phyloP scores from a whole-genome alignment of 345 rosid species.

The Aquilaria sinensis region DNA sequence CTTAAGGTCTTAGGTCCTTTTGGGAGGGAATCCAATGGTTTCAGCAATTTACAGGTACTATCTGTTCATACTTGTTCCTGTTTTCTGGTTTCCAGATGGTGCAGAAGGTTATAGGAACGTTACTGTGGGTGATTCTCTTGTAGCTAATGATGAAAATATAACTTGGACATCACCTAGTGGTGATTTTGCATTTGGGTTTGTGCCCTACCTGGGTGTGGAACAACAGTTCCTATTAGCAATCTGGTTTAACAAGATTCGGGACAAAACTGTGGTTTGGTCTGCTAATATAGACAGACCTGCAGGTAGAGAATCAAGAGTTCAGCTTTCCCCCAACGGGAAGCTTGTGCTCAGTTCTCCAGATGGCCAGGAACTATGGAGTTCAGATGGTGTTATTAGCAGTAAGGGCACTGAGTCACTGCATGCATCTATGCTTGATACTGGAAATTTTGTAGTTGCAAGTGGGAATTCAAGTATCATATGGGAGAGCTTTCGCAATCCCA shows the following conservation, averaged over 20 bases:
- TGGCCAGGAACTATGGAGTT: slow-evolving; percentile 1
- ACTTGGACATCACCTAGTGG: slow-evolving; percentile 3
- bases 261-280: slow-evolving; percentile 8
- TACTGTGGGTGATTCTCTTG: not conserved
- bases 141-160: not conserved
- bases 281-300: slow-evolving; percentile 3
- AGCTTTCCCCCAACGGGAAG: not conserved
- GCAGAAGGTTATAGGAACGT: not conserved
- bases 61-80: too few relatives aligned
- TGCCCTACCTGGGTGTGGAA: not conserved
- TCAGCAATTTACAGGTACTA: too few relatives aligned
- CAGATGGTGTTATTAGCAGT: not conserved
- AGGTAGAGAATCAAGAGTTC: not conserved
- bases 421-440: slow-evolving; percentile 18
- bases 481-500: slow-evolving; percentile 38
- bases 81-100: too few relatives aligned
- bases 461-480: slow-evolving; percentile 15
- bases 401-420: not conserved
- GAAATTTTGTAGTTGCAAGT: slow-evolving; percentile 32
- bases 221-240: slow-evolving; percentile 10
- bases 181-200: slow-evolving; percentile 13
- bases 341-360: slow-evolving; percentile 1
- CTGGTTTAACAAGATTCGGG: slow-evolving; percentile 4
- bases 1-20: too few relatives aligned
- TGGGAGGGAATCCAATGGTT: too few relatives aligned